phyloP scores from a whole-genome alignment of 1,284 basidiomycete species.

The Waitea zeae region DNA sequence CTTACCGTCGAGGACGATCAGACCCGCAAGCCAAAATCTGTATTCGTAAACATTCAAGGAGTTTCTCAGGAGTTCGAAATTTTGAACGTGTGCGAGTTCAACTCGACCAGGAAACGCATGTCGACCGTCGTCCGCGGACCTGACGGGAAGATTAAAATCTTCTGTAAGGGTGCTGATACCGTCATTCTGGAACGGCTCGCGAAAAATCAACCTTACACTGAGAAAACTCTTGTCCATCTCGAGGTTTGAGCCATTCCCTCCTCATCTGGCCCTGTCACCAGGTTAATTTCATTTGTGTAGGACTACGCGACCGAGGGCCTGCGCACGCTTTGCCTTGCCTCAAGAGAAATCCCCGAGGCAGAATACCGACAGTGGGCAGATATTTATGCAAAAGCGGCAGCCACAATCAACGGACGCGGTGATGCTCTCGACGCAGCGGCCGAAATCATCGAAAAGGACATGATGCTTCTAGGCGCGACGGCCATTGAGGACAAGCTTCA shows the following conservation, averaged over 20 bases:
- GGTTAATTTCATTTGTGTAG: conserved; percentile 18
- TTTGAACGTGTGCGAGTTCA: conserved; percentile 97
- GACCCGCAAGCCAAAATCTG: conserved; percentile 92
- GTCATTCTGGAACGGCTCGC: conserved; percentile 84
- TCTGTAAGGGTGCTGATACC: conserved; percentile 96
- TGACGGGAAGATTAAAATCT: conserved; percentile 86
- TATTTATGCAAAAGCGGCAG: conserved; percentile 84
- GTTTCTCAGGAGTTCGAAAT: conserved; percentile 73
- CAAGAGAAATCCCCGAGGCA: conserved; percentile 76
- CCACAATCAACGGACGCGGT: conserved; percentile 82
- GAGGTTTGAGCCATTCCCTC: conserved; percentile 37
- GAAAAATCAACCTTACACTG: conserved; percentile 71
- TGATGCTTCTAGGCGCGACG: conserved; percentile 88
- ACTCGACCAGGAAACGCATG: conserved; percentile 96
- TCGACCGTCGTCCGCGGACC: conserved; percentile 83
- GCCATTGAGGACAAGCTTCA: conserved; percentile 98
- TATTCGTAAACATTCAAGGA: conserved; percentile 75
- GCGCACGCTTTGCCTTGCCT: conserved; percentile 92
- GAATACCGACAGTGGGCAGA: conserved; percentile 84
- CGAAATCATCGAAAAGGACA: conserved; percentile 89
- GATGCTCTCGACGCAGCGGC: conserved; percentile 92
- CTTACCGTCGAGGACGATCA: conserved; percentile 14
- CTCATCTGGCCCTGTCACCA: background rate
- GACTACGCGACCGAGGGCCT: conserved; percentile 96
- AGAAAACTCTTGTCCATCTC: conserved; percentile 79